Conservation (phyloP, 2,329 filamentous ascomycete species). For the Ascochyta fabae region DNA sequence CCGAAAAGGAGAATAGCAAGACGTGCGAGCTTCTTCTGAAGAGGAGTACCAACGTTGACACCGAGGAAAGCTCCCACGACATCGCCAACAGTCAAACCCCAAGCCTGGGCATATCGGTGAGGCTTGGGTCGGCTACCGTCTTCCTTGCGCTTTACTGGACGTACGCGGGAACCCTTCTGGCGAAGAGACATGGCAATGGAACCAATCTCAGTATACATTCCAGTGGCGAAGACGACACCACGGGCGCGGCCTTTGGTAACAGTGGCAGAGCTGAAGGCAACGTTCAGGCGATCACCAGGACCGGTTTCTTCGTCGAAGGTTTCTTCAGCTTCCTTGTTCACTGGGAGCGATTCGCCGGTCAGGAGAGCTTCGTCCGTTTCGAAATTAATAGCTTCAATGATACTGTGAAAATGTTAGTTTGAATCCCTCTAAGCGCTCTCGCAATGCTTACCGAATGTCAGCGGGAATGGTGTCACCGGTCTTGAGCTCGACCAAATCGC, state of each 20-base stretch:
- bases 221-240: constrained; percentile 71
- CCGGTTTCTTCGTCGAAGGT: constrained; percentile 61
- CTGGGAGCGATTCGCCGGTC: constrained; percentile 73
- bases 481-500: constrained; percentile 67
- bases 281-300: constrained; percentile 71
- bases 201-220: constrained; percentile 75
- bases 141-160: constrained; percentile 51
- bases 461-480: constrained; percentile 73
- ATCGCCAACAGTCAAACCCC: constrained; percentile 55
- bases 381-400: constrained; percentile 72
- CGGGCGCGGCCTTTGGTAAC: constrained; percentile 72
- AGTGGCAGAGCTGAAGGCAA: constrained; percentile 72
- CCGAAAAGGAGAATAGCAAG: constrained; percentile 43
- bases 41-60: constrained; percentile 47
- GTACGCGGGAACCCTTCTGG: constrained; percentile 50
- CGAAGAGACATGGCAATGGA: constrained; percentile 72
- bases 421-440: background rate
- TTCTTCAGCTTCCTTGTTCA: constrained; percentile 65
- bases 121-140: constrained; percentile 37
- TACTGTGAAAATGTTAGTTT: constrained; percentile 24
- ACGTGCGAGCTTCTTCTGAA: constrained; percentile 47
- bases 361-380: constrained; percentile 75
- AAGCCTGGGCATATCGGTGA: constrained; percentile 55
- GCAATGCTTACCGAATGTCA: constrained; percentile 60
- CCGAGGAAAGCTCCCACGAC: constrained; percentile 48